These are phyloP conservation scores for Tulasnella sp. DNA, from an alignment of 768 basidiomycete species.

Conservation along the genomic window DNA sequence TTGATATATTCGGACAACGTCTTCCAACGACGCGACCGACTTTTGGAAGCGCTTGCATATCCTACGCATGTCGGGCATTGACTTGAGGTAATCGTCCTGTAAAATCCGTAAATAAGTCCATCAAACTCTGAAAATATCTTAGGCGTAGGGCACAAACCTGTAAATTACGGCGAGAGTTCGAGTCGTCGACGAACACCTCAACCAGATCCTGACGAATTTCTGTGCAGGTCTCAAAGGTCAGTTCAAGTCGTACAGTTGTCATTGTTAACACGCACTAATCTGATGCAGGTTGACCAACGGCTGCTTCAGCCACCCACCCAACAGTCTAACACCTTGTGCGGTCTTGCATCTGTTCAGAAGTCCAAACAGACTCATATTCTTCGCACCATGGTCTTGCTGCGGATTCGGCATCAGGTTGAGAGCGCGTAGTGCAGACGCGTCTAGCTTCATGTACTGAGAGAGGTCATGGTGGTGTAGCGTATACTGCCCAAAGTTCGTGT, in stretches of 20 bases:
- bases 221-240: constrained; percentile 25
- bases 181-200: constrained; percentile 73
- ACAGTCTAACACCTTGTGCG: constrained; percentile 76
- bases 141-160: constrained; percentile 46
- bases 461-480: constrained; percentile 80
- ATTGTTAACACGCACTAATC: constrained; percentile 59
- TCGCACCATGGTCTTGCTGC: constrained; percentile 37
- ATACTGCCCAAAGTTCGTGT: constrained; percentile 70
- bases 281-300: constrained; percentile 89
- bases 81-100: constrained; percentile 77
- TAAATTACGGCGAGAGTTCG: constrained; percentile 54
- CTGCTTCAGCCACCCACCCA: constrained; percentile 92
- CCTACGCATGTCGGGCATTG: constrained; percentile 90
- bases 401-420: constrained; percentile 64
- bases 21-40: constrained; percentile 73
- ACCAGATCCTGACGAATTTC: constrained; percentile 83
- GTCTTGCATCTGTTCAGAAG: constrained; percentile 94
- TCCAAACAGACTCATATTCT: constrained; percentile 81
- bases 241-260: background rate
- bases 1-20: constrained; percentile 93
- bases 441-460: constrained; percentile 89
- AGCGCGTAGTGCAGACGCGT: constrained; percentile 87
- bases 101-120: background rate
- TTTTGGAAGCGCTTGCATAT: constrained; percentile 88
- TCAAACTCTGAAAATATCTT: background rate